Conservation (phyloP, 2,329 filamentous ascomycete species). For the Fusarium irregulare region DNA sequence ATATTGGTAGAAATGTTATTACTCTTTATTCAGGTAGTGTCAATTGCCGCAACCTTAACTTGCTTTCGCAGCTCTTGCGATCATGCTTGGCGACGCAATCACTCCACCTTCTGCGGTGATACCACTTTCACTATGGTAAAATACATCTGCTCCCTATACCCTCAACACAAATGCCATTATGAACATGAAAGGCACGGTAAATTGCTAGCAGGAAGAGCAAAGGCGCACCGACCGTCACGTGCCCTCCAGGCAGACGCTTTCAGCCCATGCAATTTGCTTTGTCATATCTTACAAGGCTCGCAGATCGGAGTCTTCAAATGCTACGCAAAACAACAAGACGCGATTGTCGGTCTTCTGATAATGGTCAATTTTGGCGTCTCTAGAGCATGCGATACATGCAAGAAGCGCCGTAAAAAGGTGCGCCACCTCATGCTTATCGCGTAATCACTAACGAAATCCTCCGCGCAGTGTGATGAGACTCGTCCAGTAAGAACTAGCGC, state of each 20-base stretch:
- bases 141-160: not conserved
- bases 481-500: constrained; percentile 18
- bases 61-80: not conserved
- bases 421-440: no score
- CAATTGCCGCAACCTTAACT: not conserved
- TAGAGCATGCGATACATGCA: constrained; percentile 8
- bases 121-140: not conserved
- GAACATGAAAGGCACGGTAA: not conserved
- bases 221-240: not conserved
- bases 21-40: fast-evolving
- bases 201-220: not conserved
- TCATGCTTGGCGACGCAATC: not conserved
- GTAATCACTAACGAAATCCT: not conserved
- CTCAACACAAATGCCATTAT: no score
- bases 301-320: not conserved
- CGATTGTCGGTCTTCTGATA: not conserved
- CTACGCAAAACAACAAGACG: not conserved
- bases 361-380: constrained; percentile 21
- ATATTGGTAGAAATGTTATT: no score
- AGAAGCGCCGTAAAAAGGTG: constrained; percentile 25
- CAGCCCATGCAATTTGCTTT: not conserved
- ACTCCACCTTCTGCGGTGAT: not conserved
- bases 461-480: constrained; percentile 9
- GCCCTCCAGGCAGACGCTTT: not conserved
- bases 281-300: not conserved